Evolutionary conservation across 202 grass and related monocot genomes (phyloP).

Genomic region (Brachypodium distachyon): DNA sequence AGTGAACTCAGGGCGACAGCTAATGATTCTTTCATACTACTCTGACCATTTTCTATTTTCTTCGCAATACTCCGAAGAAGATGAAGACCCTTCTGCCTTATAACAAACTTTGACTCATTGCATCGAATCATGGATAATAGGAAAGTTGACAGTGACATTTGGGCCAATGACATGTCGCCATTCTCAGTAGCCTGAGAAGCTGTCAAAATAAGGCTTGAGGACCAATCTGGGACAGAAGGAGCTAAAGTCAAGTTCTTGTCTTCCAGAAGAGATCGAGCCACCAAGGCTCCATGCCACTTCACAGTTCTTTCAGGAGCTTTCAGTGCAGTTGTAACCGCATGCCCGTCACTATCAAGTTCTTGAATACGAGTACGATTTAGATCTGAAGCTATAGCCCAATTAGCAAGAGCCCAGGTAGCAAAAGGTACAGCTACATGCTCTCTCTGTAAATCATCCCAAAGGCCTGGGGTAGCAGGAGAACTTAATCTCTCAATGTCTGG

Average conservation of each 20-base stretch:
- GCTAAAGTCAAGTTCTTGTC: slow-evolving; percentile 59
- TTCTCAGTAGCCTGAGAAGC: slow-evolving; percentile 75
- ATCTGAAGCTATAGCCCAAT: slow-evolving; percentile 89
- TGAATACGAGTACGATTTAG: slow-evolving; percentile 75
- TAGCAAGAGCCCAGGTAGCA: slow-evolving; percentile 96
- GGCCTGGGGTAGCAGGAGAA: slow-evolving; percentile 56
- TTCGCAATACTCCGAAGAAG: slow-evolving; percentile 79
- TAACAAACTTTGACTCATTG: slow-evolving; percentile 68
- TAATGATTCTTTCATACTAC: slow-evolving; percentile 71
- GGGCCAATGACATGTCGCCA: slow-evolving; percentile 70
- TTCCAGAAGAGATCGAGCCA: slow-evolving; percentile 72
- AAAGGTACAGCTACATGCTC: slow-evolving; percentile 98
- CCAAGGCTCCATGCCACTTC: slow-evolving; percentile 89
- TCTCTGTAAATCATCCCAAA: slow-evolving; percentile 97
- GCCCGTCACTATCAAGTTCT: slow-evolving; percentile 82
- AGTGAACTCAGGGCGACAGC: slow-evolving; percentile 57
- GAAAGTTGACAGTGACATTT: slow-evolving; percentile 79
- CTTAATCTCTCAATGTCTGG: slow-evolving; percentile 32
- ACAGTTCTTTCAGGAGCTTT: slow-evolving; percentile 90
- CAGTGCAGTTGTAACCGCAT: slow-evolving; percentile 68
- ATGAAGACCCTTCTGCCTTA: slow-evolving; percentile 79
- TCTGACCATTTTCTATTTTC: slow-evolving; percentile 57
- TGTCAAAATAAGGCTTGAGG: slow-evolving; percentile 81
- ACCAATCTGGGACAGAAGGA: slow-evolving; percentile 76
- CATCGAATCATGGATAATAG: slow-evolving; percentile 71